Percentiles rank a stretch among this genome's conserved stretches.
These are phyloP conservation scores for Aspergillus terreus DNA, from an alignment of 2,329 filamentous ascomycete species.

Conservation along the genomic window DNA sequence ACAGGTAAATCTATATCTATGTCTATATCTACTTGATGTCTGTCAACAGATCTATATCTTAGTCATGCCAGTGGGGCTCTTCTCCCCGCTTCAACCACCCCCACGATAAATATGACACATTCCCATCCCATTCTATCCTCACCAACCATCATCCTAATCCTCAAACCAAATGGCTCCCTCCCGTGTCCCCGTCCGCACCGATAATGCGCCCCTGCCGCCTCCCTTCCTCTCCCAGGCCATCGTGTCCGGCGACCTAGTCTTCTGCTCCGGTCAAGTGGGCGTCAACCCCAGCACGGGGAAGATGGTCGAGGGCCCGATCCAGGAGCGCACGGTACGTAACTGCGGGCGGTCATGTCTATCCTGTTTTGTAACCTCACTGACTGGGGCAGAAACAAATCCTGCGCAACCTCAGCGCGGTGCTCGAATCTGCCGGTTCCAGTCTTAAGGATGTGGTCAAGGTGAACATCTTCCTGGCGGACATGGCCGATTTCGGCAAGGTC, in stretches of 20 bases:
- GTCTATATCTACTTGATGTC: too few relatives aligned
- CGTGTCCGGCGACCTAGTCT: conserved; percentile 60
- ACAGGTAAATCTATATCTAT: too few relatives aligned
- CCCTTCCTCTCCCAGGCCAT: conserved; percentile 56
- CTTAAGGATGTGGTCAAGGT: conserved; percentile 61
- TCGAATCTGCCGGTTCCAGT: conserved; percentile 56
- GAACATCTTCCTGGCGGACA: conserved; percentile 62
- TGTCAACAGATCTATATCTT: background rate
- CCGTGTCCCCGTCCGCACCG: conserved; percentile 33
- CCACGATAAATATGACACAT: too few relatives aligned
- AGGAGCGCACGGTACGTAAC: conserved; percentile 48
- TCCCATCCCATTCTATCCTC: background rate
- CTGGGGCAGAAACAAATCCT: conserved; percentile 43
- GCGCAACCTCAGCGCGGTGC: conserved; percentile 55
- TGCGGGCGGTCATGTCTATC: background rate
- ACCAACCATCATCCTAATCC: background rate
- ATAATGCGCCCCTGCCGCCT: conserved; percentile 48
- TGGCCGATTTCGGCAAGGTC: conserved; percentile 67
- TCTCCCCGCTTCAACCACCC: background rate
- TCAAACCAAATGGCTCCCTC: conserved; percentile 4
- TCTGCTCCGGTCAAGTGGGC: conserved; percentile 63
- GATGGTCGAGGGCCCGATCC: conserved; percentile 54
- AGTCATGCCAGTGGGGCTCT: background rate
- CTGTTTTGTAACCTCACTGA: background rate
- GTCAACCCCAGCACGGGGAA: conserved; percentile 51